Evolutionary conservation across 139 green algal species (phyloP).

Genomic region (Marvania coccoides): DNA sequence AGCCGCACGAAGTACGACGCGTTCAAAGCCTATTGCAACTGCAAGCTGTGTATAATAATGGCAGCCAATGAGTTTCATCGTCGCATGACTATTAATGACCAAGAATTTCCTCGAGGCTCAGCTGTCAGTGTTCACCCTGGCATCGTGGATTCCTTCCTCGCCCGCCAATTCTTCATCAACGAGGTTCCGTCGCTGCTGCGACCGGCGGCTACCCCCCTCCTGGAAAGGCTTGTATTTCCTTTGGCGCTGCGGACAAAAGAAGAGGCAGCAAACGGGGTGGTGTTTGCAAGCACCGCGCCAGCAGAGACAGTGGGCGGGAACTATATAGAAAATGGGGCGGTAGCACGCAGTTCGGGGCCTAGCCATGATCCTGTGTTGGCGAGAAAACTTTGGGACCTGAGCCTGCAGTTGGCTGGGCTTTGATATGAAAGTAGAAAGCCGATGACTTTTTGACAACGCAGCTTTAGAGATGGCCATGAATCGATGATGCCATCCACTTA

Average conservation of each 20-base stretch:
- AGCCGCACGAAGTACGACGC: background rate
- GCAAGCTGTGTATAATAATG: constrained; percentile 56
- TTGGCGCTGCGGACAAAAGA: constrained; percentile 24
- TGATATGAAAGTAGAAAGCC: too few relatives aligned
- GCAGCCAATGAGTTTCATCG: constrained; percentile 45
- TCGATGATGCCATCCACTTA: too few relatives aligned
- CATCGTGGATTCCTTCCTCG: constrained; percentile 50
- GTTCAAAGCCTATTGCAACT: constrained; percentile 45
- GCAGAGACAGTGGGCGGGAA: constrained; percentile 5
- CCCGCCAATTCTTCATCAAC: constrained; percentile 38
- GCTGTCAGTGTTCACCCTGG: constrained; percentile 53
- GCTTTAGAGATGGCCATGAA: too few relatives aligned
- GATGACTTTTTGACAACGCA: too few relatives aligned
- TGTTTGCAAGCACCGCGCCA: constrained; percentile 30
- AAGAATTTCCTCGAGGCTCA: background rate
- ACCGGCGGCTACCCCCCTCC: background rate
- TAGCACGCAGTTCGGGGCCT: background rate
- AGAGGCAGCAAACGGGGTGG: constrained; percentile 24
- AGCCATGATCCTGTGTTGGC: background rate
- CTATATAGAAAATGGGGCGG: background rate
- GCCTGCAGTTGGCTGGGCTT: too few relatives aligned
- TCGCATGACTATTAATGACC: constrained; percentile 17
- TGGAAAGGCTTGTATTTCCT: constrained; percentile 9
- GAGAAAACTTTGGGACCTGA: background rate
- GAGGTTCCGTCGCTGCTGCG: constrained; percentile 9